Percentiles rank a stretch among this genome's conserved stretches.
phyloP scores from a whole-genome alignment of 352 stramenopile species.

The Lagenidium giganteum region DNA sequence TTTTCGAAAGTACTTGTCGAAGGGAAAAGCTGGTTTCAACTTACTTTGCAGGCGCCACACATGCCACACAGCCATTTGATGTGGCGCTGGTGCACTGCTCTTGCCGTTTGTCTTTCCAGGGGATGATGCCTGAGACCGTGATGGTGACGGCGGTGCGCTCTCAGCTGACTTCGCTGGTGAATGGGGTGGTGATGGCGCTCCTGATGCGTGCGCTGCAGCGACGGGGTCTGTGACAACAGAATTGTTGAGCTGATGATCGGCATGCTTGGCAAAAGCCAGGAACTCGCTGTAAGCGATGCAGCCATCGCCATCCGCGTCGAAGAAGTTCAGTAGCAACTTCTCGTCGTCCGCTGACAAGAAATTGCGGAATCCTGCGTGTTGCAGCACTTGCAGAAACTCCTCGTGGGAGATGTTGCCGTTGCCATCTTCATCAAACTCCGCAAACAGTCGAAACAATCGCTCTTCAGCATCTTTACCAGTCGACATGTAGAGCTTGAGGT shows the following conservation, averaged over 20 bases:
- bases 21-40: slow-evolving; percentile 46
- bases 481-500: slow-evolving; percentile 49
- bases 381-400: slow-evolving; percentile 65
- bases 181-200: neutral
- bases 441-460: slow-evolving; percentile 40
- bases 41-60: slow-evolving; percentile 45
- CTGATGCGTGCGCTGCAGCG: slow-evolving; percentile 12
- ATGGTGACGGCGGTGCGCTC: slow-evolving; percentile 1
- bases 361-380: slow-evolving; percentile 51
- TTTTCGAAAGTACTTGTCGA: slow-evolving; percentile 75
- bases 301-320: slow-evolving; percentile 60
- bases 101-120: no score
- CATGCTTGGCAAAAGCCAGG: slow-evolving; percentile 50
- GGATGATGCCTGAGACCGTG: no score
- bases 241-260: slow-evolving; percentile 29
- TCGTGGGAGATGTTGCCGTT: slow-evolving; percentile 50
- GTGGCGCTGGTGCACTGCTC: neutral
- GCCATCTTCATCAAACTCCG: slow-evolving; percentile 43
- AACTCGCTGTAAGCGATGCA: slow-evolving; percentile 64
- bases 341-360: slow-evolving; percentile 65
- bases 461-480: slow-evolving; percentile 46
- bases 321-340: slow-evolving; percentile 54
- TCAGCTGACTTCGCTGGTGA: slow-evolving; percentile 3
- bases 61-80: slow-evolving; percentile 21
- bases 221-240: slow-evolving; percentile 6